Evolutionary conservation across 345 rosid genomes (phyloP).

Genomic region (Melaleuca quinquenervia): DNA sequence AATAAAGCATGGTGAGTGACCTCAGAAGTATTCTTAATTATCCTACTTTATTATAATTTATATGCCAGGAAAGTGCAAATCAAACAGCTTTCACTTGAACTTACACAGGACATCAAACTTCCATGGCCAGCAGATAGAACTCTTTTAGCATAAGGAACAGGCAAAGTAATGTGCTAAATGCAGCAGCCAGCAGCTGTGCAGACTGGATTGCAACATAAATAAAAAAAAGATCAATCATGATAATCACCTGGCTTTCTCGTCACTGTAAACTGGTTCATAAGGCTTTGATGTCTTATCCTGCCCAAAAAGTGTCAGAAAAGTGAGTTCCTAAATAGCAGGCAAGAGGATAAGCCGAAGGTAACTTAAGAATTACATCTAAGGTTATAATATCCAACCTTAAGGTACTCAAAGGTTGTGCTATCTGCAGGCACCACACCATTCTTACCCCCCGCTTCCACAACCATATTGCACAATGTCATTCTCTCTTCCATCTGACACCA

Average conservation of each 20-base stretch:
- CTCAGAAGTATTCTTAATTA: background rate
- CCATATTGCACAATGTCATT: conserved; percentile 98
- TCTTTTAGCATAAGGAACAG: background rate
- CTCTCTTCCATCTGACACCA: conserved; percentile 88
- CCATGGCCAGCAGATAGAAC: background rate
- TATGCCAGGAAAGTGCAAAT: background rate
- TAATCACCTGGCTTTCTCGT: conserved; percentile 65
- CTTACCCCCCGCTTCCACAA: conserved; percentile 96
- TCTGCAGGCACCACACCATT: conserved; percentile 96
- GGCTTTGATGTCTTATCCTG: conserved; percentile 82
- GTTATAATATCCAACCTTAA: conserved; percentile 41
- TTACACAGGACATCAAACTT: background rate
- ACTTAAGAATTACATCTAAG: background rate
- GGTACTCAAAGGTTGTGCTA: conserved; percentile 75
- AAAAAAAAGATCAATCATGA: background rate
- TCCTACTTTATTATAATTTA: background rate
- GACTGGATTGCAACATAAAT: background rate
- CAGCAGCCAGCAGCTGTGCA: background rate
- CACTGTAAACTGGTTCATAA: conserved; percentile 89
- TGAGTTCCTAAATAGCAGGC: background rate
- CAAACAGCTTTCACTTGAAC: background rate
- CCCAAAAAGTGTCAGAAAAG: conserved; percentile 2
- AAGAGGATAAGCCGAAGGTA: background rate
- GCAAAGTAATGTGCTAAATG: background rate
- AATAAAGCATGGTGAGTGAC: background rate